Base-by-base conservation (phyloP, 169 alveolate species). In the Plasmodium billcollinsi region DNA sequence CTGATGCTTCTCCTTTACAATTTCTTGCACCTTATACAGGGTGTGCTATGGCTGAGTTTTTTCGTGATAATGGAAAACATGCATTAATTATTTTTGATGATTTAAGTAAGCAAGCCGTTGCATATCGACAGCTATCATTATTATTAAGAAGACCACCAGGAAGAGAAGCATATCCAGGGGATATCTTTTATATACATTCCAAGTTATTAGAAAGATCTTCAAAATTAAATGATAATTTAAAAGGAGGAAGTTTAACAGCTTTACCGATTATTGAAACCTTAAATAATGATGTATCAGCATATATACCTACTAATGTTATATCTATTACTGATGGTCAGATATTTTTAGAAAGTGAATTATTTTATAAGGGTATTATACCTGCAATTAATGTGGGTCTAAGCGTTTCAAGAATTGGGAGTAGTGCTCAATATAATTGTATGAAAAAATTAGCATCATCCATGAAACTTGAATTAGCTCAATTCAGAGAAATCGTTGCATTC, bases 1-100 rank as follows among this genome's bases (percentile, higher is more conserved):
- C 99, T 9, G 99, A 98, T 93, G 99, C 99, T 24, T 99, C 99
- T 12, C 99, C 99, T 24, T 94, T 98, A 63, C 99, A 98, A 96
- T 98, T 97, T 94, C 94, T 98, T 65, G 99, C 99, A 15, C 99
- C 99, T 11, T 98, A 94, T 83, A 92, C 97, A 21, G 99, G 99
- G 3, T 98, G 99, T 90, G 98, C 99, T 85, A 97, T 98, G 97
- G 99, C 99, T 3, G 99, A 98, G 39, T 73, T 96, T 97, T 98
- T 98, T 97, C 95, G 99, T 90, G 99, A 98, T 93, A 97, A 96
- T 92, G 99, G 99, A 62, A 95, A 94, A 92, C 99, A 98, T 91
- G 96, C 98, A 62, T 97, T 98, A 76, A 98, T 98, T 50, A 97
- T 98, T 70, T 98, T 97, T 88, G 99, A 98, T 89, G 99, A 98